Conservation (phyloP, 2,329 filamentous ascomycete species). For the Chlorencoelia australis region DNA sequence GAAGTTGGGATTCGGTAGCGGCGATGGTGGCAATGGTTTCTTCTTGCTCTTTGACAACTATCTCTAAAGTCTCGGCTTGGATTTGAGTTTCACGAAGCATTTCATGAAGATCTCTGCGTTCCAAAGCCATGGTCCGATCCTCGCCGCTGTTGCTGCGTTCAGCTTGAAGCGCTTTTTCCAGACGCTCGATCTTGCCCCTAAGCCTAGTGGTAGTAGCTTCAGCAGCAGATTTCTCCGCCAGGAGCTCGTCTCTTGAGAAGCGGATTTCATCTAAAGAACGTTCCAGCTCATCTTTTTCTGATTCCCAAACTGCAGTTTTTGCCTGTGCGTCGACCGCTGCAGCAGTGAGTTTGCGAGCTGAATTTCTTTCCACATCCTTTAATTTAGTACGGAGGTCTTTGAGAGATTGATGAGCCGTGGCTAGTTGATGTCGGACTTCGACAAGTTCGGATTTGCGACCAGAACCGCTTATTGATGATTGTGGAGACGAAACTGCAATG, state of each 20-base stretch:
- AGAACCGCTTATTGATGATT: slow-evolving; percentile 40
- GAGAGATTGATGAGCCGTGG: slow-evolving; percentile 47
- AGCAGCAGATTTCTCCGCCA: slow-evolving; percentile 30
- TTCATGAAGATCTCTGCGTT: slow-evolving; percentile 49
- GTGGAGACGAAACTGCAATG: slow-evolving; percentile 36
- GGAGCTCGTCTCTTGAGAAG: slow-evolving; percentile 33
- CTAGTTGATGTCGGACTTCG: slow-evolving; percentile 50
- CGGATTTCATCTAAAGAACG: slow-evolving; percentile 37
- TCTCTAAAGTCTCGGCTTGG: slow-evolving; percentile 58
- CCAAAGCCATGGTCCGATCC: slow-evolving; percentile 47
- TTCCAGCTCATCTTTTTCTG: slow-evolving; percentile 25
- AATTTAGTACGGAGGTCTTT: slow-evolving; percentile 43
- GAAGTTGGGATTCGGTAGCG: slow-evolving; percentile 48
- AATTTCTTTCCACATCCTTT: slow-evolving; percentile 36
- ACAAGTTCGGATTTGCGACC: slow-evolving; percentile 46
- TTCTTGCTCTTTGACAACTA: slow-evolving; percentile 61
- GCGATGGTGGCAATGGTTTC: slow-evolving; percentile 48
- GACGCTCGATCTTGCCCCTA: slow-evolving; percentile 36
- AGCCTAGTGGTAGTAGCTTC: slow-evolving; percentile 38
- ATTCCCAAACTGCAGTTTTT: slow-evolving; percentile 30
- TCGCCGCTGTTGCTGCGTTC: slow-evolving; percentile 45
- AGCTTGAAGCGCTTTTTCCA: slow-evolving; percentile 39
- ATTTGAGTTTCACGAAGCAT: slow-evolving; percentile 53
- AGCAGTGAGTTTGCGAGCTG: slow-evolving; percentile 30
- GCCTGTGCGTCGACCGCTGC: slow-evolving; percentile 42